These are phyloP conservation scores for Penicillium mononematosum DNA, from an alignment of 495 filamentous ascomycete species.

Conservation along the genomic window DNA sequence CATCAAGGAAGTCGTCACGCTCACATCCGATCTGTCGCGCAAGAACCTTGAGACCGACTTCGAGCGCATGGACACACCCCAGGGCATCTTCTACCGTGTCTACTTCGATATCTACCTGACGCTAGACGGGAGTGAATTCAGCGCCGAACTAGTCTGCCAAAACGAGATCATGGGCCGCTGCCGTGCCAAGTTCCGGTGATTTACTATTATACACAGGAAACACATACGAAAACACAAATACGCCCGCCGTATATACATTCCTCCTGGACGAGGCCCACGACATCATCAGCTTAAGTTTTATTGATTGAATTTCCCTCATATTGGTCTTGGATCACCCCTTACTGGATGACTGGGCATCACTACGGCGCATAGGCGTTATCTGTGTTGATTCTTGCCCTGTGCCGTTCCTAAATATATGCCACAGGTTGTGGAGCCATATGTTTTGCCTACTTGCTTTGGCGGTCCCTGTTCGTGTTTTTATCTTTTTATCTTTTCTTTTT, in stretches of 20 bases:
- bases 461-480: conserved; percentile 9
- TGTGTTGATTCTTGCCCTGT: conserved; percentile 18
- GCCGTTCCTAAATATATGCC: conserved; percentile 15
- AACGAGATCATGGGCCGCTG: conserved; percentile 98
- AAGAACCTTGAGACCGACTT: conserved; percentile 99
- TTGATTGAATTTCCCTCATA: neutral
- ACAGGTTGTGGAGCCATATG: conserved; percentile 7
- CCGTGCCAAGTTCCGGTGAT: conserved; percentile 74
- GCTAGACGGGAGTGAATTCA: conserved; percentile 95
- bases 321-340: neutral
- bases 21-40: conserved; percentile 92
- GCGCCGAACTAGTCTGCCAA: conserved; percentile 95
- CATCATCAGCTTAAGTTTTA: conserved; percentile 5
- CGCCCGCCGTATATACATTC: conserved; percentile 5
- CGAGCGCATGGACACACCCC: conserved; percentile 98
- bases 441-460: conserved; percentile 15
- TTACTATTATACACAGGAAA: neutral
- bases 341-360: conserved; percentile 14
- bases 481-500: conserved; percentile 12
- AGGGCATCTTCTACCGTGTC: conserved; percentile 93
- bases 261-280: neutral
- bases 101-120: conserved; percentile 88
- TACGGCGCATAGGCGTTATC: conserved; percentile 29
- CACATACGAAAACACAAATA: conserved; percentile 13
- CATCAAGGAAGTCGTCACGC: conserved; percentile 98